These are phyloP conservation scores for Clarireedia sp. DNA, from an alignment of 2,329 filamentous ascomycete genomes.

Conservation along the genomic window DNA sequence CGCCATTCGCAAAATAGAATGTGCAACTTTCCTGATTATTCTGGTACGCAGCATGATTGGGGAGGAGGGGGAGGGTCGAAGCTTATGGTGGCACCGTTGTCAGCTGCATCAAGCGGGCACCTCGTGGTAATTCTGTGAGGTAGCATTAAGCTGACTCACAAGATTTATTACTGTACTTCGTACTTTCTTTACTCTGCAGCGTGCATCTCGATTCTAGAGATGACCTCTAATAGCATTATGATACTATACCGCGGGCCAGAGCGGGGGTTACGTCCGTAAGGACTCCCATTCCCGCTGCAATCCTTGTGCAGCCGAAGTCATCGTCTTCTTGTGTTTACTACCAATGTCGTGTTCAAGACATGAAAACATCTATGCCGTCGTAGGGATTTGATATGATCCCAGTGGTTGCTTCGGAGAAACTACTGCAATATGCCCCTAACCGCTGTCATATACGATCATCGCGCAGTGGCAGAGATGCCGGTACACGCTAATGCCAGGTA, in stretches of 20 bases:
- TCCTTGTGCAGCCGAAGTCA: neutral
- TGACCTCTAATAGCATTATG: neutral
- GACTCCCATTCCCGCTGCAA: neutral
- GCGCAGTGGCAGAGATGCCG: slow-evolving; percentile 6
- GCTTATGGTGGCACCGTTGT: slow-evolving; percentile 5
- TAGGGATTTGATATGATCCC: neutral
- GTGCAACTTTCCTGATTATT: neutral
- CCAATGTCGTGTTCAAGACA: slow-evolving; percentile 2
- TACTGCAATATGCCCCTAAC: slow-evolving; percentile 4
- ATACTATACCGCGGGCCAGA: neutral
- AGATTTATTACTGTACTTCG: neutral
- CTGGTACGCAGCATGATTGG: neutral
- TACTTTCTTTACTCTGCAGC: neutral
- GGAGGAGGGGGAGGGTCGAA: neutral
- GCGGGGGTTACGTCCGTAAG: neutral
- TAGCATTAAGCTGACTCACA: neutral
- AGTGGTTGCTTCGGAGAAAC: neutral
- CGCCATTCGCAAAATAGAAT: neutral
- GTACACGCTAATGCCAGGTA: slow-evolving; percentile 20
- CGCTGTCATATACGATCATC: slow-evolving; percentile 12
- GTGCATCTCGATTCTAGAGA: neutral
- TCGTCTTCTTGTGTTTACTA: neutral
- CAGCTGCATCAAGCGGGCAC: neutral
- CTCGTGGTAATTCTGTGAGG: neutral
- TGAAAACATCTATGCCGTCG: neutral